Percentiles rank a stretch among this genome's conserved stretches.
Conservation (phyloP, 257 asterid genomes). For the Nicotiana paniculata region DNA sequence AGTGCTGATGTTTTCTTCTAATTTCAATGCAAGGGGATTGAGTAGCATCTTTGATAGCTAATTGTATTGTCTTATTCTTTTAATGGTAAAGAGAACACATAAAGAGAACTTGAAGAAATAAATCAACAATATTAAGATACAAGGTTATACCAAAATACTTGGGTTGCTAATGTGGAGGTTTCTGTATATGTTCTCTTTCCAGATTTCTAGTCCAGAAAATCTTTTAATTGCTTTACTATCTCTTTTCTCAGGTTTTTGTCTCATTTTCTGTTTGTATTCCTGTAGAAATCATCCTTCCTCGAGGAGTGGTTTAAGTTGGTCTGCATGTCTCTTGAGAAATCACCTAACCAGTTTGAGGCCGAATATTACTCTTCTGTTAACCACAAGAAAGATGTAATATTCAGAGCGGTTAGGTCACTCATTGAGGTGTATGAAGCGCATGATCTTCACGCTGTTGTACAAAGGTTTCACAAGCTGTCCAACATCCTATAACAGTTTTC, state of each 20-base stretch:
- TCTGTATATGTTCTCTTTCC: neutral
- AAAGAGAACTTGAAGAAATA: neutral
- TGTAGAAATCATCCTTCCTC: slow-evolving; percentile 70
- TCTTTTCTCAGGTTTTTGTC: neutral
- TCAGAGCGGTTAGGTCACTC: slow-evolving; percentile 49
- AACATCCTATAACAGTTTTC: slow-evolving; percentile 10
- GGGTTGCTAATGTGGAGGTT: neutral
- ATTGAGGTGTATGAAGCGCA: slow-evolving; percentile 46
- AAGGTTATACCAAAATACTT: neutral
- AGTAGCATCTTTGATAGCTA: neutral
- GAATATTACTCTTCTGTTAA: slow-evolving; percentile 27
- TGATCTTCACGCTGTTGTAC: slow-evolving; percentile 38
- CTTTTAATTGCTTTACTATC: neutral
- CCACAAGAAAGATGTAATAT: slow-evolving; percentile 58
- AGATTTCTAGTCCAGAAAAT: neutral
- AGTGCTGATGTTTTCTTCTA: too few species aligned
- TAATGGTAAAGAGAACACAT: neutral
- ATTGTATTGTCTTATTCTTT: neutral
- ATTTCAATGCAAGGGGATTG: neutral
- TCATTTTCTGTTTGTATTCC: neutral
- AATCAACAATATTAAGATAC: neutral
- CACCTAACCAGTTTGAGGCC: slow-evolving; percentile 29
- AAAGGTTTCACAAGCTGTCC: slow-evolving; percentile 43
- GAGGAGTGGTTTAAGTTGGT: slow-evolving; percentile 66
- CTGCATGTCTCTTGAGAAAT: slow-evolving; percentile 56